Evolutionary conservation across 1,284 basidiomycete genomes (phyloP).

Genomic region (Pyrrhoderma lamaoense): DNA sequence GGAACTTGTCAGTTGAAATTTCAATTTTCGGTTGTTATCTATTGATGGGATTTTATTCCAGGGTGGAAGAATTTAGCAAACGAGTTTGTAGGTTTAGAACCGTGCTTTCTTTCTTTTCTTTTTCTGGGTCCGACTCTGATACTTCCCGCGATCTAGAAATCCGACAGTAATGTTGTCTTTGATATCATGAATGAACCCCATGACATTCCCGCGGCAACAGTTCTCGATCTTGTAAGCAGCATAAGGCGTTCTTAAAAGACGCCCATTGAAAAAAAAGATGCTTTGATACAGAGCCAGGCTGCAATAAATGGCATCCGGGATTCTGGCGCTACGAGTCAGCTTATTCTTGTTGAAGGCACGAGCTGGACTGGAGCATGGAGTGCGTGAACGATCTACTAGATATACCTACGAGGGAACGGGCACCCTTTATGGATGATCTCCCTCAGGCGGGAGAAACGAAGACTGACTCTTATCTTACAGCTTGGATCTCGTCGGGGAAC

Average conservation of each 20-base stretch:
- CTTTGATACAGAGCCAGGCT: constrained; percentile 42
- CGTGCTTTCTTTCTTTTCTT: neutral
- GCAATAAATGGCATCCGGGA: constrained; percentile 55
- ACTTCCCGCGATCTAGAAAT: constrained; percentile 30
- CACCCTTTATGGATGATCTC: neutral
- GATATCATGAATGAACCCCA: constrained; percentile 62
- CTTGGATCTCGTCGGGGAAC: constrained; percentile 53
- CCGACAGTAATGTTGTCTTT: constrained; percentile 48
- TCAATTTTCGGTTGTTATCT: neutral
- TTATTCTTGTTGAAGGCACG: constrained; percentile 37
- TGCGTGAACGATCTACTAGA: constrained; percentile 19
- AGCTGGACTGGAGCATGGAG: constrained; percentile 32
- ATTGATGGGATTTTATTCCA: constrained; percentile 18
- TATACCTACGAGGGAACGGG: neutral
- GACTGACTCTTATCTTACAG: constrained; percentile 23
- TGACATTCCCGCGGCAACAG: constrained; percentile 40
- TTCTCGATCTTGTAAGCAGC: constrained; percentile 36
- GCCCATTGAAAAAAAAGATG: neutral
- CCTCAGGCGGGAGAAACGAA: neutral
- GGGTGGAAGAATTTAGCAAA: constrained; percentile 51
- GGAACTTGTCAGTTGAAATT: constrained; percentile 37
- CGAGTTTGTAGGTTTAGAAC: constrained; percentile 38
- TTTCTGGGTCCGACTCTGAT: neutral
- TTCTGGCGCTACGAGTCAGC: constrained; percentile 49
- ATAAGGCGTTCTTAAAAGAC: neutral